Percentiles rank a stretch among this genome's conserved stretches.
Conservation (phyloP, 805 yeast species). For the Clavispora phyllophila region DNA sequence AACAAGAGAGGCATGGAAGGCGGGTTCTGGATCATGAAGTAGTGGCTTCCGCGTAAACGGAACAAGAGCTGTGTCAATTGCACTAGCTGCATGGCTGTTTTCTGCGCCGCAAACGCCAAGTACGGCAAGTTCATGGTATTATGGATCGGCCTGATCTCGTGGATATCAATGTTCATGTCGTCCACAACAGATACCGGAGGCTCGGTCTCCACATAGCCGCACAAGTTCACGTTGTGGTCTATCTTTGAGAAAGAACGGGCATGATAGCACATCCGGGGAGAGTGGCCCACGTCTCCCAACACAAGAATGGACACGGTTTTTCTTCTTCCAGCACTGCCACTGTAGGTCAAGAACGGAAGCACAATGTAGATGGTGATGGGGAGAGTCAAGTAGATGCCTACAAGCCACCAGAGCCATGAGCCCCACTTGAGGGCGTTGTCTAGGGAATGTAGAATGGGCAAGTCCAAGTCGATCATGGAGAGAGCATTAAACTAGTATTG, state of each 20-base stretch:
- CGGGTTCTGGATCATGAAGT: constrained; percentile 80
- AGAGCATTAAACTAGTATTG: too few species aligned
- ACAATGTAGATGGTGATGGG: constrained; percentile 41
- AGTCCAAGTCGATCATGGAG: neutral
- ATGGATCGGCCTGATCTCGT: constrained; percentile 37
- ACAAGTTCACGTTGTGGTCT: constrained; percentile 73
- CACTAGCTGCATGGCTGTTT: constrained; percentile 54
- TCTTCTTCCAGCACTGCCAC: constrained; percentile 18
- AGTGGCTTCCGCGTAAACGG: constrained; percentile 56
- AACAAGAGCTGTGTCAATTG: constrained; percentile 46
- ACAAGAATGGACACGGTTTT: constrained; percentile 73
- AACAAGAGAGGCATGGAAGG: constrained; percentile 84
- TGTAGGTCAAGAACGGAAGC: constrained; percentile 32
- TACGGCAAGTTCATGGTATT: constrained; percentile 46
- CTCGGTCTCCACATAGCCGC: constrained; percentile 70
- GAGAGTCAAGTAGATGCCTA: constrained; percentile 41
- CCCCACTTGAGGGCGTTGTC: constrained; percentile 5
- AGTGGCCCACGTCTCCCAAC: constrained; percentile 89
- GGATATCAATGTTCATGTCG: constrained; percentile 48
- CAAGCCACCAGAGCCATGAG: constrained; percentile 40
- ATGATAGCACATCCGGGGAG: constrained; percentile 93
- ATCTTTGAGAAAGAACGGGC: constrained; percentile 66
- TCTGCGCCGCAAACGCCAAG: constrained; percentile 49
- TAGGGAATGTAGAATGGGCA: neutral
- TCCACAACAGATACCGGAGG: constrained; percentile 49